Evolutionary conservation across 208 protist species (phyloP).

Genomic region (Leishmania major): DNA sequence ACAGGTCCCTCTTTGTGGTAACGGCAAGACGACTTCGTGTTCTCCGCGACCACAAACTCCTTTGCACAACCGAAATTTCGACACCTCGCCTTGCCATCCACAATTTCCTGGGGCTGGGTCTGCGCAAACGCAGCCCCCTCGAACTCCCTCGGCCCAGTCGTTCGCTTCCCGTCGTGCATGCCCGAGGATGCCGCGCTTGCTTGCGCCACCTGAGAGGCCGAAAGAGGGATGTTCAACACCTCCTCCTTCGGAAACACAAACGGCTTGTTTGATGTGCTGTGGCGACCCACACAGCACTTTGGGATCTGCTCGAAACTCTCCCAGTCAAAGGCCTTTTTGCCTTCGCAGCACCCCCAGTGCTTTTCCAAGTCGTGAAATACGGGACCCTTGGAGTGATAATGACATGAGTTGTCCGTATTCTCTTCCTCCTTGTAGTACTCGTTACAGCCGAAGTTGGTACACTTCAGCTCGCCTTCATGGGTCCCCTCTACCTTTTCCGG

Average conservation of each 20-base stretch:
- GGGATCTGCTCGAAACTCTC: conserved; percentile 81
- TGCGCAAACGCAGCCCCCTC: conserved; percentile 50
- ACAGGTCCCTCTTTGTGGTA: conserved; percentile 83
- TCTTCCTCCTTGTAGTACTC: conserved; percentile 69
- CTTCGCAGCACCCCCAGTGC: conserved; percentile 79
- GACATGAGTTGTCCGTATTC: conserved; percentile 70
- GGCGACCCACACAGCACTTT: conserved; percentile 52
- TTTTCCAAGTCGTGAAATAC: conserved; percentile 90
- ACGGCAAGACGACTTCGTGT: conserved; percentile 56
- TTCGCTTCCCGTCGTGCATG: conserved; percentile 21
- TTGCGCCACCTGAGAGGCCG: conserved; percentile 33
- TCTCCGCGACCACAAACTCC: conserved; percentile 82
- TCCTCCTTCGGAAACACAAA: conserved; percentile 52
- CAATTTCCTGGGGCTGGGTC: conserved; percentile 53
- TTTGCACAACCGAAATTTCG: conserved; percentile 82
- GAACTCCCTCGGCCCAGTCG: conserved; percentile 77
- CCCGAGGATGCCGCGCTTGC: neutral
- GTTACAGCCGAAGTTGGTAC: conserved; percentile 85
- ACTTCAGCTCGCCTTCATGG: conserved; percentile 51
- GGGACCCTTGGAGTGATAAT: conserved; percentile 65
- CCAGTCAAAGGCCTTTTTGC: conserved; percentile 80
- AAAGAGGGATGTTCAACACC: conserved; percentile 51
- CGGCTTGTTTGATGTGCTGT: conserved; percentile 57
- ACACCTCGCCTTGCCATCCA: conserved; percentile 79
- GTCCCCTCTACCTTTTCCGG: conserved; percentile 12